Evolutionary conservation across 2,329 filamentous ascomycete species (phyloP).

Genomic region (Cladosporium sp.): DNA sequence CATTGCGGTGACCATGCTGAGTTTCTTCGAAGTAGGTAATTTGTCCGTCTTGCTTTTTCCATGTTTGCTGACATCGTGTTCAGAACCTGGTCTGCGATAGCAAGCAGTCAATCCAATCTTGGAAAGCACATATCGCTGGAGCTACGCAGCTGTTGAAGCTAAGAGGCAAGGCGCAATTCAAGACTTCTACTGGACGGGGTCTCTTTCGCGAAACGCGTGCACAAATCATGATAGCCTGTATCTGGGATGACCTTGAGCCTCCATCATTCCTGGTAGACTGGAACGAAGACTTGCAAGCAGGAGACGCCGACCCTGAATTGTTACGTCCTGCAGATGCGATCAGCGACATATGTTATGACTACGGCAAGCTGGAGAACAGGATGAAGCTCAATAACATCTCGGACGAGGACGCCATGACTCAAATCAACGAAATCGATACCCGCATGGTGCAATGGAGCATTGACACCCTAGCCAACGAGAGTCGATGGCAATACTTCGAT

Average conservation of each 20-base stretch:
- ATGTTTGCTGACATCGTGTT: neutral
- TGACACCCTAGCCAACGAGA: slow-evolving; percentile 23
- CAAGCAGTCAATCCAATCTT: slow-evolving; percentile 35
- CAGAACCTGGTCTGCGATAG: slow-evolving; percentile 35
- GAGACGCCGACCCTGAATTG: slow-evolving; percentile 17
- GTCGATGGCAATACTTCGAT: slow-evolving; percentile 31
- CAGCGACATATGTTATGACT: slow-evolving; percentile 28
- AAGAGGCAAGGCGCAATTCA: slow-evolving; percentile 35
- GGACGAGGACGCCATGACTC: slow-evolving; percentile 26
- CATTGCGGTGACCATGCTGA: slow-evolving; percentile 38
- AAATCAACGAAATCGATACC: slow-evolving; percentile 28
- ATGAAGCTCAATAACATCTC: slow-evolving; percentile 24
- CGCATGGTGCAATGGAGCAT: slow-evolving; percentile 32
- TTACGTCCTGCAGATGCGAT: slow-evolving; percentile 29
- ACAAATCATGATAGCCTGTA: slow-evolving; percentile 30
- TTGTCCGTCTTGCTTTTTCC: neutral
- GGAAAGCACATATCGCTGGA: slow-evolving; percentile 42
- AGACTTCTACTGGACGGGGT: slow-evolving; percentile 26
- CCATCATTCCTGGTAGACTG: slow-evolving; percentile 33
- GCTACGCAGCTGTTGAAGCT: slow-evolving; percentile 38
- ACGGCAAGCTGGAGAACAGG: slow-evolving; percentile 27
- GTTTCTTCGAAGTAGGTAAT: slow-evolving; percentile 38
- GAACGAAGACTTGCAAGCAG: slow-evolving; percentile 28
- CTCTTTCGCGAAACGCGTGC: slow-evolving; percentile 34
- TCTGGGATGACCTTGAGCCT: slow-evolving; percentile 34